Evolutionary conservation across 495 filamentous ascomycete genomes (phyloP).

Genomic region (Achaetomiella virescens): DNA sequence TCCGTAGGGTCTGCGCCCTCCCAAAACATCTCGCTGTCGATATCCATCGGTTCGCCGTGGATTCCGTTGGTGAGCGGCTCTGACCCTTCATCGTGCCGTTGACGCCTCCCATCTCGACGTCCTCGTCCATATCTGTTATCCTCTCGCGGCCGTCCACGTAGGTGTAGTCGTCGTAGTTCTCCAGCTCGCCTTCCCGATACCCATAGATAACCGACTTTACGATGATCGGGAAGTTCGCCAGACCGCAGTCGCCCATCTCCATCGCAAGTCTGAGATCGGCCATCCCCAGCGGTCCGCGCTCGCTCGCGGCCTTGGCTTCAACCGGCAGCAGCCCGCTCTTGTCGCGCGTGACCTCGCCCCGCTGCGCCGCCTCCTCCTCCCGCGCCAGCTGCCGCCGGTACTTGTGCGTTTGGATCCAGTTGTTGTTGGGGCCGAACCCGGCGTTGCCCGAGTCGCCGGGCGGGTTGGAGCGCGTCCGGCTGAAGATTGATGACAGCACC

Average conservation of each 20-base stretch:
- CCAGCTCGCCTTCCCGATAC: conserved; percentile 71
- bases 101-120: conserved; percentile 32
- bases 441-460: conserved; percentile 51
- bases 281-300: conserved; percentile 63
- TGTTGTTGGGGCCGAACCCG: conserved; percentile 55
- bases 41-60: conserved; percentile 51
- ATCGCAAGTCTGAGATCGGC: conserved; percentile 72
- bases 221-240: conserved; percentile 72
- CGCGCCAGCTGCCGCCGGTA: conserved; percentile 65
- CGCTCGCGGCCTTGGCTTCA: conserved; percentile 62
- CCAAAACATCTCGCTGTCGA: conserved; percentile 66
- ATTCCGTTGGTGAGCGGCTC: conserved; percentile 33
- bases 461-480: conserved; percentile 71
- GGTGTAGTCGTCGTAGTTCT: conserved; percentile 51
- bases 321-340: conserved; percentile 72
- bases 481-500: conserved; percentile 69
- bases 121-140: conserved; percentile 16
- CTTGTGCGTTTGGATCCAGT: conserved; percentile 70
- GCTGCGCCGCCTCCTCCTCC: conserved; percentile 62
- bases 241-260: conserved; percentile 62
- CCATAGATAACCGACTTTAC: conserved; percentile 62
- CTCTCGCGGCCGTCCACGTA: conserved; percentile 37
- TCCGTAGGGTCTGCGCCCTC: conserved; percentile 61
- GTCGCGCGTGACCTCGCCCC: conserved; percentile 58
- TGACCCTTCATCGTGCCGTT: conserved; percentile 14